Evolutionary conservation across 2,329 filamentous ascomycete species (phyloP), one percentile per base, ranked within the genome.

Genomic region (Fusarium camptoceras): DNA sequence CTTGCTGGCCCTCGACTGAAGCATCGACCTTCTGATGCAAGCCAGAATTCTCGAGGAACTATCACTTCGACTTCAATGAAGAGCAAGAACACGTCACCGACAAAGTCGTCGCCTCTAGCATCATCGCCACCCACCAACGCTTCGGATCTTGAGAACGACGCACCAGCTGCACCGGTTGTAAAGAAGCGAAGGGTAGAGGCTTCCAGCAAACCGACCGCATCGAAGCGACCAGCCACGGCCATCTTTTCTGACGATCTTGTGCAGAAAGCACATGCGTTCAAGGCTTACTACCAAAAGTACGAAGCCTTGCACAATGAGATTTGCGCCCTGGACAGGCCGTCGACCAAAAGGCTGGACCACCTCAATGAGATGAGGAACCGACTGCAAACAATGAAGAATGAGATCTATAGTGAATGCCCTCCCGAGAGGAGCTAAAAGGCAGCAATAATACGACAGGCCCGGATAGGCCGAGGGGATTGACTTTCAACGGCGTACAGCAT

Each of bases 81-180:
- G 76, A 81, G 79, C 75, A 87, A 87, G 77, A 81, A 84, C 66
- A 89, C 85, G 1, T 89, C 87, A 9, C 88, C 87, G 1, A 82
- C 83, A 53, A 91, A 91, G 76, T 90, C 89, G 4, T 91, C 89
- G 12, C 89, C 88, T 6, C 80, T 91, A 20, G 88, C 88, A n/a
- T 88, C 88, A 3, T 90, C 88, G 9, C 88, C 88, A 15, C 88
- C 88, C 0, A 90, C 88, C 10, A 91, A 90, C 67, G 89, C 88
- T 2, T 90, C 88, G 2, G 88, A 91, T 60, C 78, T 90, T 39
- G 88, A 89, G 30, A 81, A 84, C 69, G 71, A 81, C 46, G 68
- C 77, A 51, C 66, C 75, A 8, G 66, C 71, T 46, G 71, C 76
- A 47, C 64, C 76, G n/a, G 74, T 71, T 15, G 66, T 70, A 16